Evolutionary conservation across 331 rosid genomes (phyloP).

Genomic region (Malus hybrid): DNA sequence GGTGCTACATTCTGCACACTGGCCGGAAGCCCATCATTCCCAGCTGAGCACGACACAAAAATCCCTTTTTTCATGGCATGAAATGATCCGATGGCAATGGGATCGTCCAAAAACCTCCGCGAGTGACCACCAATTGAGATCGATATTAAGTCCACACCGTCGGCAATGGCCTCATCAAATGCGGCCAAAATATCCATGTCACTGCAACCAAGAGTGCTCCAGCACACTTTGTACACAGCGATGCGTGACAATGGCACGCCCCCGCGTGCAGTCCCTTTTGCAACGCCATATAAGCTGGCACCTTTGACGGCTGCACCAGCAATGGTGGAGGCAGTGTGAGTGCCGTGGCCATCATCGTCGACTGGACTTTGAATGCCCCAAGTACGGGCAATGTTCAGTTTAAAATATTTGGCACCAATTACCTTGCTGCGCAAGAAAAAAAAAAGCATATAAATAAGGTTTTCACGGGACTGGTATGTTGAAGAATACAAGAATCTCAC

Average conservation of each 20-base stretch:
- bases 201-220: slow-evolving; percentile 34
- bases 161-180: slow-evolving; percentile 81
- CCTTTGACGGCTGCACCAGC: slow-evolving; percentile 47
- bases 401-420: slow-evolving; percentile 65
- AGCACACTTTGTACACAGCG: slow-evolving; percentile 80
- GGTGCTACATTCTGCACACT: slow-evolving; percentile 69
- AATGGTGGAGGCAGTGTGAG: slow-evolving; percentile 59
- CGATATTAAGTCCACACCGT: slow-evolving; percentile 72
- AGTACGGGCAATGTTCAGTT: neutral
- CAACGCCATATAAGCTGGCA: slow-evolving; percentile 61
- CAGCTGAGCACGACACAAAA: slow-evolving; percentile 74
- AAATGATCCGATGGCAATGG: slow-evolving; percentile 81
- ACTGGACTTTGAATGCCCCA: slow-evolving; percentile 33
- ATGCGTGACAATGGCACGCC: slow-evolving; percentile 70
- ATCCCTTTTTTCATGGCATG: slow-evolving; percentile 69
- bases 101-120: slow-evolving; percentile 32
- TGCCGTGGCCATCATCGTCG: slow-evolving; percentile 69
- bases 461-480: neutral
- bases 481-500: neutral
- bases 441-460: neutral
- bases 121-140: slow-evolving; percentile 52
- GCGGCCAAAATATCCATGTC: slow-evolving; percentile 73
- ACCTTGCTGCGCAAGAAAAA: slow-evolving; percentile 47
- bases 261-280: slow-evolving; percentile 68
- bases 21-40: slow-evolving; percentile 51